Conservation (phyloP, 306 rosid genomes). For the Coriaria nepalensis region DNA sequence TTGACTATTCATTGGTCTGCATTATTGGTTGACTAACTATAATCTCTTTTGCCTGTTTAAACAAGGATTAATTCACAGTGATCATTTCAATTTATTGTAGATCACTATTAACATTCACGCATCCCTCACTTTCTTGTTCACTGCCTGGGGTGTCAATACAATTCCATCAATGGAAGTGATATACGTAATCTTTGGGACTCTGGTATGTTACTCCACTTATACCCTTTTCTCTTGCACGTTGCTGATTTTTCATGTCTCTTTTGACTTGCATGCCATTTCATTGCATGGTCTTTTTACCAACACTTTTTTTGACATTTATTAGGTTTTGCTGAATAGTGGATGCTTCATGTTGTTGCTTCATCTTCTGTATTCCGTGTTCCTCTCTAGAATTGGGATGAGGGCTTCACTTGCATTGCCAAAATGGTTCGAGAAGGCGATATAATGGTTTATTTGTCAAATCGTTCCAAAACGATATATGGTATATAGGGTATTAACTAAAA, state of each 20-base stretch:
- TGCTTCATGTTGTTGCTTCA: slow-evolving; percentile 80
- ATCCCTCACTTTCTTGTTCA: slow-evolving; percentile 63
- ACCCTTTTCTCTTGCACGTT: not conserved
- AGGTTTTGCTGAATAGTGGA: slow-evolving; percentile 71
- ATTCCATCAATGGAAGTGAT: slow-evolving; percentile 73
- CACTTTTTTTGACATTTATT: slow-evolving; percentile 10
- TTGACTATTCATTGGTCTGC: slow-evolving; percentile 2
- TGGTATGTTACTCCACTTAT: slow-evolving; percentile 33
- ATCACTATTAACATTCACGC: slow-evolving; percentile 95
- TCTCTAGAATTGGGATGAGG: slow-evolving; percentile 78
- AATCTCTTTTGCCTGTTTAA: no score
- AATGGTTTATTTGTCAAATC: not conserved
- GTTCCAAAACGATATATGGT: no score
- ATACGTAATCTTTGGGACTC: slow-evolving; percentile 48
- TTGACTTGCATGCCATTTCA: not conserved
- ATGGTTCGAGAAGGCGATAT: slow-evolving; percentile 78
- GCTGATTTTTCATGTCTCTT: not conserved
- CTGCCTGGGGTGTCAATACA: slow-evolving; percentile 54
- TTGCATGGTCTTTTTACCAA: slow-evolving; percentile 7
- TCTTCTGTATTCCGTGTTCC: slow-evolving; percentile 68
- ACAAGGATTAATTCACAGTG: not conserved
- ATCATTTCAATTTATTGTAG: slow-evolving; percentile 29
- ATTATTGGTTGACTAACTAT: not conserved
- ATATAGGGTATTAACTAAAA: no score
- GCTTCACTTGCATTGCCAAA: slow-evolving; percentile 68